phyloP scores from a whole-genome alignment of 495 filamentous ascomycete species.

The Viridothelium virens region DNA sequence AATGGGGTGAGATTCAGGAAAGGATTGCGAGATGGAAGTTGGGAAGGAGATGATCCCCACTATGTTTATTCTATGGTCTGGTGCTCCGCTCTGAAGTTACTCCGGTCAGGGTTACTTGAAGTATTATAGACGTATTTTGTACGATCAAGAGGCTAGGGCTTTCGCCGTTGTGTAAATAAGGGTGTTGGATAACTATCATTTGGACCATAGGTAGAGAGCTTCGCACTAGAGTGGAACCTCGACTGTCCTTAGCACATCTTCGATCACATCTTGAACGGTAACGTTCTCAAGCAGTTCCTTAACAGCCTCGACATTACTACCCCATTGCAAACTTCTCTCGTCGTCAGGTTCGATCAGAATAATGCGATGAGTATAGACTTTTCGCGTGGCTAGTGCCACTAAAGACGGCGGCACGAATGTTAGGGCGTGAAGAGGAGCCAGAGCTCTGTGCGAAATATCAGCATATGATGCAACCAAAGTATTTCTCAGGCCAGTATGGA shows the following conservation, averaged over 20 bases:
- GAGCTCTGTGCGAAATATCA: conserved; percentile 37
- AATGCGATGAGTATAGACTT: conserved; percentile 85
- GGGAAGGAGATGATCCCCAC: conserved; percentile 51
- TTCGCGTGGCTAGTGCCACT: conserved; percentile 72
- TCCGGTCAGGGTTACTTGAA: not conserved
- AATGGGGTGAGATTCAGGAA: conserved; percentile 87
- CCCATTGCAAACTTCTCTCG: conserved; percentile 89
- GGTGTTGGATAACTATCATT: too few relatives aligned
- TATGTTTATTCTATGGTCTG: not conserved
- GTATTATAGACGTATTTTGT: not conserved
- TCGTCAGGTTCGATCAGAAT: conserved; percentile 54
- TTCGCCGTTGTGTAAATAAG: not conserved
- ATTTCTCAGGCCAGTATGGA: too few relatives aligned
- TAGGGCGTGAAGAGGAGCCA: conserved; percentile 78
- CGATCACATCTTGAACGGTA: conserved; percentile 68
- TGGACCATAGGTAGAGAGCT: not conserved
- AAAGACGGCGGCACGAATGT: conserved; percentile 79
- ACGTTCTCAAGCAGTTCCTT: conserved; percentile 57
- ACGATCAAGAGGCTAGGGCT: not conserved
- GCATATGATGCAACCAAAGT: not conserved
- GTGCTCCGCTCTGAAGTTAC: not conserved
- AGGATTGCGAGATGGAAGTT: conserved; percentile 76
- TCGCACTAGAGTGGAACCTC: conserved; percentile 56
- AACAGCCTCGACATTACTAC: conserved; percentile 67
- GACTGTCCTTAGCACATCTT: conserved; percentile 66